Percentiles rank a stretch among this genome's conserved stretches.
Evolutionary conservation across 2,329 filamentous ascomycete genomes (phyloP).

Genomic region (Epichloe elymi): DNA sequence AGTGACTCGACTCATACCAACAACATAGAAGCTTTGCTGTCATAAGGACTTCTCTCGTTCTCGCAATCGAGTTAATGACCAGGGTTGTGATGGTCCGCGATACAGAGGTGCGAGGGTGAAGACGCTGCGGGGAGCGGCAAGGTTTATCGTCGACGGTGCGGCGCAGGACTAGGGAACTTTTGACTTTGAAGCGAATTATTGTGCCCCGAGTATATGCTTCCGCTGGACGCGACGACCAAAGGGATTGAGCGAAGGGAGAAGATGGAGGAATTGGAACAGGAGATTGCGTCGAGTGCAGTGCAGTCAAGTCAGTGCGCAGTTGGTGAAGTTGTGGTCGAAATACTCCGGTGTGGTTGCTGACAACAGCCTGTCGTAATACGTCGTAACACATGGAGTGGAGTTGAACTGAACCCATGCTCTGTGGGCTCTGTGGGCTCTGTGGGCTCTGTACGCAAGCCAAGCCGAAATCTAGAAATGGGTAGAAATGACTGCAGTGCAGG

Average conservation of each 20-base stretch:
- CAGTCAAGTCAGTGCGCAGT: not conserved
- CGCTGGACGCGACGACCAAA: not conserved
- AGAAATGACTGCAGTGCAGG: too few species aligned
- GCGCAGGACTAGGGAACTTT: not conserved
- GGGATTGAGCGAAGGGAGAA: not conserved
- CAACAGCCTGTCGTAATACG: not conserved
- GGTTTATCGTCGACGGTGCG: not conserved
- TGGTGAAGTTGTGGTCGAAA: not conserved
- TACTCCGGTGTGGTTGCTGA: not conserved
- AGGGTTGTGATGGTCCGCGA: too few species aligned
- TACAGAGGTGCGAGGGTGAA: not conserved
- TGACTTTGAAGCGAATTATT: not conserved
- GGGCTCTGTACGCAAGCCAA: too few species aligned
- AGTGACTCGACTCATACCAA: not conserved
- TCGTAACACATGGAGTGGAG: too few species aligned
- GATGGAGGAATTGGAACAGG: not conserved
- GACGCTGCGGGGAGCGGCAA: not conserved
- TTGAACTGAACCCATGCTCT: too few species aligned
- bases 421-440: too few species aligned
- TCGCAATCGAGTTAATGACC: not conserved
- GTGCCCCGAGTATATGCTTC: not conserved
- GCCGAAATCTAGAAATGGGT: too few species aligned
- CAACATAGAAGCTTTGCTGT: not conserved
- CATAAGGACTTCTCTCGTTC: not conserved
- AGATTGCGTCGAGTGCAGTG: not conserved